These are phyloP conservation scores for Zea luxurians DNA, from an alignment of 176 grass and related monocot genomes.

Conservation along the genomic window DNA sequence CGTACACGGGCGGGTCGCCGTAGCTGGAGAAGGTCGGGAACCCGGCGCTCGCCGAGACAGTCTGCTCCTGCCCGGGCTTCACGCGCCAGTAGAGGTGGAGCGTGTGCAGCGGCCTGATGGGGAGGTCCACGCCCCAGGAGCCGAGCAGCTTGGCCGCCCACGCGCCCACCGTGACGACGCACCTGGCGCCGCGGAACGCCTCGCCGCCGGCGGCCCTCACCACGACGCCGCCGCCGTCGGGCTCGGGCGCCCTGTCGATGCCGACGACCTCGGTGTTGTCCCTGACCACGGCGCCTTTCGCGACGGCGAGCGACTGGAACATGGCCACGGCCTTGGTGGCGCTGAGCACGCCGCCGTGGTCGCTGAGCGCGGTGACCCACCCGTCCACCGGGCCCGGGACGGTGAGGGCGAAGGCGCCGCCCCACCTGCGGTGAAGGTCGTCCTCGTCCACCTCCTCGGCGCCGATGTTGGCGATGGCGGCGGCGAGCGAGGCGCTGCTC, in stretches of 20 bases:
- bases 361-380: constrained; percentile 58
- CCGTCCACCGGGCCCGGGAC: constrained; percentile 32
- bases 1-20: constrained; percentile 67
- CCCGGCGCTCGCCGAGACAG: constrained; percentile 43
- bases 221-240: neutral
- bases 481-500: constrained; percentile 1
- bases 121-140: constrained; percentile 33
- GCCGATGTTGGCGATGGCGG: constrained; percentile 25
- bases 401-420: neutral
- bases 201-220: constrained; percentile 4
- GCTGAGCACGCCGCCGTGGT: constrained; percentile 66
- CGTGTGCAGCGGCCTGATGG: constrained; percentile 64
- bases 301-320: constrained; percentile 76
- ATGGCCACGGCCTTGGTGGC: constrained; percentile 95
- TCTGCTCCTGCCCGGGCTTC: constrained; percentile 41
- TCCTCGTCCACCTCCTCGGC: neutral
- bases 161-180: constrained; percentile 64
- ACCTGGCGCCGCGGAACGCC: constrained; percentile 48
- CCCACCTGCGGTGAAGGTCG: neutral
- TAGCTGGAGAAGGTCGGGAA: constrained; percentile 95
- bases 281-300: constrained; percentile 49
- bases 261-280: constrained; percentile 57
- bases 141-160: constrained; percentile 62
- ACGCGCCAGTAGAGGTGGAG: constrained; percentile 85
- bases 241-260: constrained; percentile 18